These are phyloP conservation scores for Amphibolis antarctica DNA, from an alignment of 106 monocot species.

Conservation along the genomic window DNA sequence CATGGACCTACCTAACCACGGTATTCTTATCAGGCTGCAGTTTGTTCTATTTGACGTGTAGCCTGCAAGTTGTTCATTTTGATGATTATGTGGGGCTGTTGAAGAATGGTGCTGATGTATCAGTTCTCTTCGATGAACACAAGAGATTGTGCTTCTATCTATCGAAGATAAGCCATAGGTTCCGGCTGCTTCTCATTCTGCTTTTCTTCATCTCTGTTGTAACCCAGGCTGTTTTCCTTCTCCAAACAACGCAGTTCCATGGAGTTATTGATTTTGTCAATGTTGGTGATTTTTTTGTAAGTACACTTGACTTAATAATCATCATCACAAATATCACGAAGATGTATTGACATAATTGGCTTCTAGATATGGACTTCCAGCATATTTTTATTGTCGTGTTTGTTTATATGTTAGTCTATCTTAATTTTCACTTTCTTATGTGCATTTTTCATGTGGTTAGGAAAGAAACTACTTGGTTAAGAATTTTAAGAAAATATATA, in stretches of 20 bases:
- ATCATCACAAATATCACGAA: too few relatives aligned
- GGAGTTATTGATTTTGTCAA: conserved; percentile 50
- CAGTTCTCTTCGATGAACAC: conserved; percentile 64
- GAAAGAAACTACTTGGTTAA: too few relatives aligned
- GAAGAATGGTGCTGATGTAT: conserved; percentile 38
- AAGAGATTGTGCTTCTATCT: conserved; percentile 52
- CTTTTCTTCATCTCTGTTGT: conserved; percentile 43
- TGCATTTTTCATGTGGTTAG: too few relatives aligned
- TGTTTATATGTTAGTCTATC: not conserved
- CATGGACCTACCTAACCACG: conserved; percentile 63
- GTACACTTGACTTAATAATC: conserved; percentile 4
- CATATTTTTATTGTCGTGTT: not conserved
- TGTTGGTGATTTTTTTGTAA: conserved; percentile 70
- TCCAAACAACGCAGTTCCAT: conserved; percentile 44
- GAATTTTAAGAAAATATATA: too few relatives aligned
- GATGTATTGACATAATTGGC: too few relatives aligned
- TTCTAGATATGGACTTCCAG: too few relatives aligned
- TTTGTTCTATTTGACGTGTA: conserved; percentile 70
- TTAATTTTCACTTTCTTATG: too few relatives aligned
- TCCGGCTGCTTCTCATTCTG: conserved; percentile 58
- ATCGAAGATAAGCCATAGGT: conserved; percentile 86
- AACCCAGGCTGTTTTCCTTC: conserved; percentile 53
- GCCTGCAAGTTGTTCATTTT: conserved; percentile 78
- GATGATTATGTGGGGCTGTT: conserved; percentile 60
- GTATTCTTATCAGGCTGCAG: conserved; percentile 53